phyloP scores from a whole-genome alignment of 495 filamentous ascomycete species.

The Xylaria grammica region DNA sequence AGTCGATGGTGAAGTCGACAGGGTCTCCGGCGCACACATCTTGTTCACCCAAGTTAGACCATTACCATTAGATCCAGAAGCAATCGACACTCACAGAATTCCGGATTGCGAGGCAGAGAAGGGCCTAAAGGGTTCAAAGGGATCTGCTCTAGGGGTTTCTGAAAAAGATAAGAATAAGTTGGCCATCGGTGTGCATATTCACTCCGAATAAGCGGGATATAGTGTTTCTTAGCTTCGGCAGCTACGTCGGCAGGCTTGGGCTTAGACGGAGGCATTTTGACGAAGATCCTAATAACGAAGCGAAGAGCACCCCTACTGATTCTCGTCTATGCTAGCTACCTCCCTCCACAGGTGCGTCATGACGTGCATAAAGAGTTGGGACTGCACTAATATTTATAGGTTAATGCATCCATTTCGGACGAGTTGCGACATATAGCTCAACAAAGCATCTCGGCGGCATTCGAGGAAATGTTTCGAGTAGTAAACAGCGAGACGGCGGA shows the following conservation, averaged over 20 bases:
- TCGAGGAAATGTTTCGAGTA: constrained; percentile 22
- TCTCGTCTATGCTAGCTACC: constrained; percentile 1
- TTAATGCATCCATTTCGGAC: background rate
- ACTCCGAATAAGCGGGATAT: constrained; percentile 62
- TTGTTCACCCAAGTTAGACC: constrained; percentile 20
- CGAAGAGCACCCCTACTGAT: background rate
- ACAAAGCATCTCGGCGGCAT: constrained; percentile 17
- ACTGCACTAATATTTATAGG: constrained; percentile 12
- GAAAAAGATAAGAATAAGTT: constrained; percentile 55
- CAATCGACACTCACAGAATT: constrained; percentile 44
- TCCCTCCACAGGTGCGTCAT: background rate
- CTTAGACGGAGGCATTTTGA: constrained; percentile 59
- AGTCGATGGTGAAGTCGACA: constrained; percentile 69
- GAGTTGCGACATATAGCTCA: constrained; percentile 7
- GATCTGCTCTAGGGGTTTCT: constrained; percentile 47
- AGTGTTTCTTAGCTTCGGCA: constrained; percentile 68
- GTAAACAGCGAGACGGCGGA: constrained; percentile 2
- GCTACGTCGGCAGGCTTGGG: constrained; percentile 73
- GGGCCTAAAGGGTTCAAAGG: constrained; percentile 22
- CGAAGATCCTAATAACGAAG: background rate
- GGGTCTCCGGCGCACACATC: constrained; percentile 68
- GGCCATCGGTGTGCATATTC: constrained; percentile 52
- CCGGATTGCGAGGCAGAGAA: constrained; percentile 15
- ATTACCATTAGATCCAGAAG: background rate
- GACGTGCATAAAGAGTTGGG: background rate